Base-by-base conservation (phyloP, 225 moss, liverwort and hornwort species). In the Rhytidiadelphus loreus region DNA sequence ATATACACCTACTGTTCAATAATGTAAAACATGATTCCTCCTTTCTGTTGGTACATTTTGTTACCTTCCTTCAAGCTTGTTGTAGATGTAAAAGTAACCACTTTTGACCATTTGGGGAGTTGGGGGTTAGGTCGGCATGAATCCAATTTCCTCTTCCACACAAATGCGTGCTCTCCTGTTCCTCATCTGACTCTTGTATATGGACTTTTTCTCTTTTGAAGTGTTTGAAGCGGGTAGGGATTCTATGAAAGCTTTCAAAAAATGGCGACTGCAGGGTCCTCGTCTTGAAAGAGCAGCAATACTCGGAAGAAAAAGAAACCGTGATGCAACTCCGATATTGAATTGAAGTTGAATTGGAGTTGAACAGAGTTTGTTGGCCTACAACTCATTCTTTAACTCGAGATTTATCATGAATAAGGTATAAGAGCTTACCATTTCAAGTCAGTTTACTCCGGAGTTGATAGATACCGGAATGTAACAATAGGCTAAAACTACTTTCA, bases 141-240 rank as follows among this genome's bases (percentile, higher is more conserved):
- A 18, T 20, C 30, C 12, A 60, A 16, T 44, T 33, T 69, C 44
- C 16, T 32, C 39, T 65, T 79, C 4, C 9, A 58, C 46, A 64
- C 12, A 39, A 72, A 58, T 25, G 16, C 41, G 9, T 64, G 83
- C 16, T 80, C 39, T 86, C 78, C 33, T 75, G 59, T 84, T 82
- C 32, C 41, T 85, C 33, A 77, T 85, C 30, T 86, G 37, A 76
- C 58, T 59, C 44, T 35, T 26, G 71, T 59, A 52, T 68, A 8
- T 89, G 83, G 12, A 41, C 46, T 59, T 76, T 68, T 71, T 76
- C 50, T n/a, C 37, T 66, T 43, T 86, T 83, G 30, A 90, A 98
- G 98, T 98, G 82, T 96, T 96, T 82, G 96, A 97, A 89, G 92
- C 95, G 77, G 98, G 95, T 20, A 92, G 97, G 26, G 93, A 94